Evolutionary conservation across 805 yeast genomes (phyloP).

Genomic region (Candida odintsovae): DNA sequence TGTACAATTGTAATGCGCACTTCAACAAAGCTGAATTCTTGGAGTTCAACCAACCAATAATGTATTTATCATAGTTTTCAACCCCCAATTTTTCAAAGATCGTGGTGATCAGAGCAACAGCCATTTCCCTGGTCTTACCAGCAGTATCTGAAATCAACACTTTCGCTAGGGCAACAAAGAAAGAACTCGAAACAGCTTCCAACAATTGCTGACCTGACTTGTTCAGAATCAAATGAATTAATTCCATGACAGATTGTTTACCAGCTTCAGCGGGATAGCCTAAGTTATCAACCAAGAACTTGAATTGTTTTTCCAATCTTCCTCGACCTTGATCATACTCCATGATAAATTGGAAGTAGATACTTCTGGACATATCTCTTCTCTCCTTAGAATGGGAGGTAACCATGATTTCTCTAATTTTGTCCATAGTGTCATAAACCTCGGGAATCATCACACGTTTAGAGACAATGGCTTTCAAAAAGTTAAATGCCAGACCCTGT

Average conservation of each 20-base stretch:
- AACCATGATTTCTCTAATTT: slow-evolving; percentile 77
- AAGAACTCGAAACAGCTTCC: slow-evolving; percentile 59
- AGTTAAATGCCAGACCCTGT: slow-evolving; percentile 84
- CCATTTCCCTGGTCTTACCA: slow-evolving; percentile 78
- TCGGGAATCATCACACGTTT: slow-evolving; percentile 78
- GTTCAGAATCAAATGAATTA: slow-evolving; percentile 62
- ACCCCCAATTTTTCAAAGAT: slow-evolving; percentile 47
- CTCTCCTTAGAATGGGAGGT: slow-evolving; percentile 81
- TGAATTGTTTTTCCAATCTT: slow-evolving; percentile 75
- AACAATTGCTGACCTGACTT: slow-evolving; percentile 59
- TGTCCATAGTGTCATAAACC: slow-evolving; percentile 82
- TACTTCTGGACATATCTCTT: slow-evolving; percentile 77
- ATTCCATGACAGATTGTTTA: slow-evolving; percentile 84
- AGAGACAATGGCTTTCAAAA: slow-evolving; percentile 70
- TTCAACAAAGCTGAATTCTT: slow-evolving; percentile 49
- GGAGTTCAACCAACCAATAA: slow-evolving; percentile 55
- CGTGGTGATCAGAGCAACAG: slow-evolving; percentile 51
- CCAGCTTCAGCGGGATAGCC: slow-evolving; percentile 84
- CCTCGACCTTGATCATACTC: slow-evolving; percentile 93
- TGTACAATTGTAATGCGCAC: slow-evolving; percentile 71
- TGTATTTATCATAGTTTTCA: slow-evolving; percentile 30
- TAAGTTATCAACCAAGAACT: slow-evolving; percentile 72
- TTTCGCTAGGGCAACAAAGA: slow-evolving; percentile 77
- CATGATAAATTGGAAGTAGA: slow-evolving; percentile 80
- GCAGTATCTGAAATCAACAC: slow-evolving; percentile 74